phyloP scores from a whole-genome alignment of 345 rosid genomes.

The Salix viminalis region DNA sequence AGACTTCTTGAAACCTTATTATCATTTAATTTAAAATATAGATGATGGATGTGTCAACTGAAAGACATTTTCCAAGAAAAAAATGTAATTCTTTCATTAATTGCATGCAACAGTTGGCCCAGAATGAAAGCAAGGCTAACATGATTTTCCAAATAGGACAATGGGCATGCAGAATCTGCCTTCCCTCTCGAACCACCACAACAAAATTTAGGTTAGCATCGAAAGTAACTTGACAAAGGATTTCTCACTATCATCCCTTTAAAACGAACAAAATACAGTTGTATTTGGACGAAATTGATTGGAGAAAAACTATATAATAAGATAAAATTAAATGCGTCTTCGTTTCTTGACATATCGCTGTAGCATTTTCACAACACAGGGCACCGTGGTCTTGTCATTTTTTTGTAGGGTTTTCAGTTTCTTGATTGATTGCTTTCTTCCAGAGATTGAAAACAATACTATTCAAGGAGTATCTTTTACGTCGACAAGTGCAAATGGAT shows the following conservation, averaged over 20 bases:
- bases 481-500: background rate
- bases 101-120: background rate
- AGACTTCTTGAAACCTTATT: no score
- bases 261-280: background rate
- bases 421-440: background rate
- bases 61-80: no score
- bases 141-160: background rate
- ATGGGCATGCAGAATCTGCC: background rate
- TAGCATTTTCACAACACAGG: background rate
- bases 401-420: background rate
- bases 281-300: background rate
- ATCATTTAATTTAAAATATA: no score
- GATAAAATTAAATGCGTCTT: slow-evolving; percentile 8
- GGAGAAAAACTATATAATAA: background rate
- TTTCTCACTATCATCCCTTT: background rate
- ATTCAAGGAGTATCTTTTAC: background rate
- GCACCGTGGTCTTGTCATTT: background rate
- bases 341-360: background rate
- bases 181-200: background rate
- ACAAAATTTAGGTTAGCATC: background rate
- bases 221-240: background rate
- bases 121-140: background rate
- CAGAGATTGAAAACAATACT: no score
- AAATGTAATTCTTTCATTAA: background rate
- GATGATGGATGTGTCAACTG: no score